Conservation (phyloP, 768 basidiomycete species). For the Daedaleopsis nitida region DNA sequence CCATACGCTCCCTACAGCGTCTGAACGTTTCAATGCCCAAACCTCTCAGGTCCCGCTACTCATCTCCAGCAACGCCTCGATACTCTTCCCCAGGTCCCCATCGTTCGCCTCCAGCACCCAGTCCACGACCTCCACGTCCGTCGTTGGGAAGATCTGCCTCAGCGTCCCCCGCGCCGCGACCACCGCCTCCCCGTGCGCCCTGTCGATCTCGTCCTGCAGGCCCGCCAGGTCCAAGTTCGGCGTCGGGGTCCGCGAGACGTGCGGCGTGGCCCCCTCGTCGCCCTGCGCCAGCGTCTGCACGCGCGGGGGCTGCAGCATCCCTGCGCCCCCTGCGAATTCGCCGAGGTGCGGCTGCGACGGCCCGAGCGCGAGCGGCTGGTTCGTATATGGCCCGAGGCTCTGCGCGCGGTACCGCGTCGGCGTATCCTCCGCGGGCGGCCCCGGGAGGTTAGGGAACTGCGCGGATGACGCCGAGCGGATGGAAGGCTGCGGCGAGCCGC, state of each 20-base stretch:
- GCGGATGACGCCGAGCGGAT: slow-evolving; percentile 32
- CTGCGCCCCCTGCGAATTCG: no score
- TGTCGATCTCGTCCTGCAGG: slow-evolving; percentile 77
- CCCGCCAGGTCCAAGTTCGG: slow-evolving; percentile 69
- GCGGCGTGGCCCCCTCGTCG: slow-evolving; percentile 29
- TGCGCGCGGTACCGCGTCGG: slow-evolving; percentile 42
- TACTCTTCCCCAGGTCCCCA: slow-evolving; percentile 87
- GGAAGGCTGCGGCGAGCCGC: slow-evolving; percentile 29
- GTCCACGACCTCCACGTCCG: slow-evolving; percentile 83
- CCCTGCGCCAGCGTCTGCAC: slow-evolving; percentile 45
- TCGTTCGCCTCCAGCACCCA: slow-evolving; percentile 89
- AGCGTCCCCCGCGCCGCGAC: slow-evolving; percentile 76
- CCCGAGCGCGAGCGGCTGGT: slow-evolving; percentile 51
- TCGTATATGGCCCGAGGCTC: slow-evolving; percentile 41
- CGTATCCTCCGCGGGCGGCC: slow-evolving; percentile 44
- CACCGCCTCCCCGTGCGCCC: slow-evolving; percentile 71
- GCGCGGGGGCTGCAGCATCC: slow-evolving; percentile 29
- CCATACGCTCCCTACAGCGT: neutral
- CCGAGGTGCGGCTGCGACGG: slow-evolving; percentile 42
- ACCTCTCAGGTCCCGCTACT: slow-evolving; percentile 31
- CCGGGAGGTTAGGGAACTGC: slow-evolving; percentile 35
- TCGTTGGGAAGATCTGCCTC: slow-evolving; percentile 83
- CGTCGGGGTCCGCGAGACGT: slow-evolving; percentile 70
- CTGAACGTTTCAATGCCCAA: neutral
- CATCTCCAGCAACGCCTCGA: slow-evolving; percentile 84